Evolutionary conservation across 2,329 filamentous ascomycete genomes (phyloP), one percentile per base, ranked within the genome.

Genomic region (Penicillium nordicum): DNA sequence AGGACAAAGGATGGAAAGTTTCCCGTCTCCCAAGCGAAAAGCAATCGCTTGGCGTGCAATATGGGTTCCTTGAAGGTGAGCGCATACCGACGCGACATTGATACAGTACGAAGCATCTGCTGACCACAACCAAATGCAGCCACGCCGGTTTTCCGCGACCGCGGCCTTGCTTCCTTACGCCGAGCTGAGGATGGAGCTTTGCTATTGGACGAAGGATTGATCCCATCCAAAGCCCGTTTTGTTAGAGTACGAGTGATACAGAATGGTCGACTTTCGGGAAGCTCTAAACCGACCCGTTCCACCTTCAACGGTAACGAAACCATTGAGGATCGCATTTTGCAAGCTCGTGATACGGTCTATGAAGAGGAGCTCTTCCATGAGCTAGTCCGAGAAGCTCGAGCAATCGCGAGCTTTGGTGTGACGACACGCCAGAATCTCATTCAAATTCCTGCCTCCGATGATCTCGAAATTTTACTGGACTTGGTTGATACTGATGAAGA

Each of bases 301-400:
- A 50, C 55, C 4, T 52, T 64, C 12, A 53, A 49, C 16, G 48
- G 64, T 11, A 59, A 62, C 14, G 66, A 71, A 6, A 65, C 72
- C 0, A 69, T 73, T 14, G 71, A 76, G 67, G 57, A 67, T 72
- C 61, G 71, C 63, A 72, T 71, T 43, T 62, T 70, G 14, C 71
- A 72, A 59, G 73, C 71, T 14, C 82, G 83, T 4, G 77, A 79
- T 41, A 80, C 82, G 2, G 74, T 84, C 5, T 78, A 79, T 27
- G 80, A 84, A 36, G 82, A 87, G 2, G 94, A 99, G 70, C 77
- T 99, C 1, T 97, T 92, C 82, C 87, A 96, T 64, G 94, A 99
- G 74, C 80, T 97, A 57, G 87, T 88, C 50, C 83, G 90, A 18
- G 94, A 99, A 74, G 86, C 89, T 0, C 87, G 92, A 16, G 81